These are phyloP conservation scores for Verticillium nonalfalfae DNA, from an alignment of 2,329 filamentous ascomycete species.

Conservation along the genomic window DNA sequence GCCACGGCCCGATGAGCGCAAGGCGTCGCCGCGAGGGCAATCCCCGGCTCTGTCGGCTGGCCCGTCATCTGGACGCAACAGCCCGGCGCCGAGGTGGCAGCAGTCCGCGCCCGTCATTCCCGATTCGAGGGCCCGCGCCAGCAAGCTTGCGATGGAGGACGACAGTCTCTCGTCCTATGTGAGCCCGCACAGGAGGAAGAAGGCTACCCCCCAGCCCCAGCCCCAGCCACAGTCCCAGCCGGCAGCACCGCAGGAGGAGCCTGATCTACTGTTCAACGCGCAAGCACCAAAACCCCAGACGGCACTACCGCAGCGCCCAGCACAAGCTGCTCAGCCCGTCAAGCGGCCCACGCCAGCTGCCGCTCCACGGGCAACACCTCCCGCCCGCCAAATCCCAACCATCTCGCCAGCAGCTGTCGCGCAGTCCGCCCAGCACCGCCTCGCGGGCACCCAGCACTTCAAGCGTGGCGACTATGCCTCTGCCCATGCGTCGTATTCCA, in stretches of 20 bases:
- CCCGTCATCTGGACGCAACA: conserved; percentile 32
- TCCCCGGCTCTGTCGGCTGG: conserved; percentile 42
- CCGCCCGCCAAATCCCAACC: conserved; percentile 55
- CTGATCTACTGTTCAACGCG: conserved; percentile 59
- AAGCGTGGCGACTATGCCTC: conserved; percentile 89
- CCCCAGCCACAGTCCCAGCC: no score
- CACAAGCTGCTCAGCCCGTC: conserved; percentile 27
- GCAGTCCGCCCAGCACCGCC: conserved; percentile 70
- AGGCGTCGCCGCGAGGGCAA: conserved; percentile 29
- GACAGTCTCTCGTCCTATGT: conserved; percentile 79
- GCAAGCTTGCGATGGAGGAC: conserved; percentile 68
- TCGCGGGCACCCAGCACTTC: conserved; percentile 80
- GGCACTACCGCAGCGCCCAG: conserved; percentile 27
- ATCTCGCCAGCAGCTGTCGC: conserved; percentile 65
- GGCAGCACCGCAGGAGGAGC: conserved; percentile 33
- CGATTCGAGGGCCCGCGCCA: conserved; percentile 57
- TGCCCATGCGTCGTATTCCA: conserved; percentile 76
- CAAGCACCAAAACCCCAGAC: conserved; percentile 26
- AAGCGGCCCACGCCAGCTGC: conserved; percentile 24
- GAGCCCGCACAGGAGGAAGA: conserved; percentile 77
- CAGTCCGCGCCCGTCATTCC: conserved; percentile 35
- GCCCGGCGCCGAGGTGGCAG: conserved; percentile 54
- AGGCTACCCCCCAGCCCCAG: conserved; percentile 45
- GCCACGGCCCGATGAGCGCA: conserved; percentile 20
- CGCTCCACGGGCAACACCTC: conserved; percentile 33